Evolutionary conservation across 2,329 filamentous ascomycete species (phyloP), one percentile per base, ranked within the genome.

Genomic region (Xylaria sp.): DNA sequence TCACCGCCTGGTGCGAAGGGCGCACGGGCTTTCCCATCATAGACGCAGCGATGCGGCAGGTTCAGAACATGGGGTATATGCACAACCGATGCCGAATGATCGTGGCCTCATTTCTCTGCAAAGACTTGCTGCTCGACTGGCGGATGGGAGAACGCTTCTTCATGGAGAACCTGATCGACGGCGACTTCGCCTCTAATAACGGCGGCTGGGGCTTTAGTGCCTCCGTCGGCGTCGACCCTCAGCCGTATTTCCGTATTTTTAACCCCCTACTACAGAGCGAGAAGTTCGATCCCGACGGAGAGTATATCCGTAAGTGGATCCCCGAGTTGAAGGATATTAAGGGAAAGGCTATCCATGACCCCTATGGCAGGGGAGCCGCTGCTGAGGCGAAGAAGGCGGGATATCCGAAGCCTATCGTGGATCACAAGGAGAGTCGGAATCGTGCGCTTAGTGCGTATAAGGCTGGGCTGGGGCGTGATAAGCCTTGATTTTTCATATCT

Each of bases 241-340:
- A 97, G 79, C 93, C 94, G 0, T 97, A 97, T 77, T 97, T 97
- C 71, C 87, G 93, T 6, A 92, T 97, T 60, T 97, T 97, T 81
- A 97, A 97, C 75, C 94, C 94, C 0, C 78, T 93, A 53, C 81
- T 93, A 20, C 94, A 97, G 82, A 93, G 91, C 73, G 92, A 96
- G 83, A 94, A 92, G 80, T 97, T 97, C 74, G 94, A 97, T 77
- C 83, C 86, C 0, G 83, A 91, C 0, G 94, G 93, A 0, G 88
- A 89, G 17, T 97, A 95, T 77, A 97, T 97, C 65, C 86, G 92
- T 44, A 88, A 88, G 67, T 97, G 93, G 93, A 84, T 97, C 9
- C 90, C 90, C 0, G 94, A 97, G 80, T 81, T 97, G 68, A 84
- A 81, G 31, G 85, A 80, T 0, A 80, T 95, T 2, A 77, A 87